Evolutionary conservation across 805 yeast genomes (phyloP).

Genomic region (Myxozyma monticola): DNA sequence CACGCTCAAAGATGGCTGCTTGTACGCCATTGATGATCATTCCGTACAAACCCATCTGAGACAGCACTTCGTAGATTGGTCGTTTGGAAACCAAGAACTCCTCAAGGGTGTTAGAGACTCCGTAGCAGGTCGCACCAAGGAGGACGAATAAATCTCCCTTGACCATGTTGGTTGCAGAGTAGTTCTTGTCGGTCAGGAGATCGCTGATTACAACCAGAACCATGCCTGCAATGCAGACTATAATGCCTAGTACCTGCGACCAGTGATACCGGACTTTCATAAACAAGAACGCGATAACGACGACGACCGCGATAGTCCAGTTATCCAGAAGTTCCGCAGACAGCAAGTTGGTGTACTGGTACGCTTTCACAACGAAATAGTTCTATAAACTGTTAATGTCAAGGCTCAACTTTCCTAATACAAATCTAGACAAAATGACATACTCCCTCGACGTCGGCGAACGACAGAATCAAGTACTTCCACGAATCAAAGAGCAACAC

Average conservation of each 20-base stretch:
- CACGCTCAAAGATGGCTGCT: conserved; percentile 46
- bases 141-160: conserved; percentile 49
- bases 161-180: conserved; percentile 43
- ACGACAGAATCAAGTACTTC: conserved; percentile 46
- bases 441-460: conserved; percentile 48
- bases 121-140: conserved; percentile 48
- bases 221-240: conserved; percentile 46
- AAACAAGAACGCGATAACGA: conserved; percentile 44
- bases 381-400: conserved; percentile 30
- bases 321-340: conserved; percentile 48
- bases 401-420: background rate
- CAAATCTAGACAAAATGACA: background rate
- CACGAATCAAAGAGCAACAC: conserved; percentile 43
- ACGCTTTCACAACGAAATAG: conserved; percentile 48
- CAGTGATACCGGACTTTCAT: conserved; percentile 49
- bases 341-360: conserved; percentile 46
- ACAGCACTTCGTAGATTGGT: conserved; percentile 48
- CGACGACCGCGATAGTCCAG: conserved; percentile 49
- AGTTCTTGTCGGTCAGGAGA: conserved; percentile 44
- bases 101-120: conserved; percentile 47
- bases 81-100: conserved; percentile 48
- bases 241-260: conserved; percentile 46
- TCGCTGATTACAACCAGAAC: conserved; percentile 46
- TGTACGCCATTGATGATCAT: conserved; percentile 47
- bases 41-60: conserved; percentile 47